Base-by-base conservation (phyloP, 2,329 filamentous ascomycete genomes). In the Xylariaceae sp. region DNA sequence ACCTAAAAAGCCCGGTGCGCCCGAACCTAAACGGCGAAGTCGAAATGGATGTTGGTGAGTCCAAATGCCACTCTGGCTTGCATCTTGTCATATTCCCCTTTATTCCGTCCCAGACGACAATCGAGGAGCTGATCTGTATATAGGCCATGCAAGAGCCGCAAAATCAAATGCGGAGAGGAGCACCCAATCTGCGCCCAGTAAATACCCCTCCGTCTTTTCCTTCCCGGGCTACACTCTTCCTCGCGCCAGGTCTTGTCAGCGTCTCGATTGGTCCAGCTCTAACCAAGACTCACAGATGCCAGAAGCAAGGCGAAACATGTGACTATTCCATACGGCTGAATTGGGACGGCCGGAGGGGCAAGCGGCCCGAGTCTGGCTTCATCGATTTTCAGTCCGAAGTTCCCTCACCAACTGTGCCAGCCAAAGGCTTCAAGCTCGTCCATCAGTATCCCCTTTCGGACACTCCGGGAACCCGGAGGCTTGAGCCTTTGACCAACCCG, bases 271-370 rank as follows among this genome's bases (percentile, higher is more conserved):
- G n/a, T n/a, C n/a, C n/a, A n/a, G n/a, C n/a, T 39, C 52, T 58
- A 45, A 56, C 41, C 38, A 30, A 19, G 26, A 36, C 19, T 34
- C 41, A 47, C 48, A 73, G 71, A 57, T 91, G 87, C 63, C 73
- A 81, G 53, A 80, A 80, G 47, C 80, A 83, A 49, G 81, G 81
- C 46, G 85, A 89, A 58, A 67, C 69, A 35, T 93, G 87, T 67
- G 87, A 93, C 63, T 91, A 90, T 61, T 87, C 80, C 54, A 86
- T 91, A 53, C 77, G 85, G 24, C 67, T 91, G 50, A 90, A 90
- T 55, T 91, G 87, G 87, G 83, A 85, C 45, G 85, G 86, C 4
- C 76, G 86, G 42, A 73, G 76, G 37, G 83, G 79, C 58, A 79
- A 77, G 63, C 74, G 73, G 47, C 66, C 65, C 38, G 65, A 71